phyloP scores from a whole-genome alignment of 2,329 filamentous ascomycete species.

The Gyromitra esculenta region DNA sequence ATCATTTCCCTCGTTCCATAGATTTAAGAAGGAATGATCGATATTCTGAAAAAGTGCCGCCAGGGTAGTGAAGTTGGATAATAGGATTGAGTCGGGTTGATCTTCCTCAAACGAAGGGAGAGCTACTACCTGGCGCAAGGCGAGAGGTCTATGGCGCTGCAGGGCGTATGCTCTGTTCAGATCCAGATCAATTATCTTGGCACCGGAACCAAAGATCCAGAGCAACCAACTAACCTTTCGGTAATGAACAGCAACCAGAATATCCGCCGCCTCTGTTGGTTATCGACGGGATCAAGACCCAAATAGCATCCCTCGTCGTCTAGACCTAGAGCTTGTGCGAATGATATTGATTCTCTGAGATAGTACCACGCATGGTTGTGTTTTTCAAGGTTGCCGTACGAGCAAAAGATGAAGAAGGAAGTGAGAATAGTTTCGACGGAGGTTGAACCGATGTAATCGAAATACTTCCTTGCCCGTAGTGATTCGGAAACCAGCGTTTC shows the following conservation, averaged over 20 bases:
- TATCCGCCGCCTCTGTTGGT: constrained; percentile 22
- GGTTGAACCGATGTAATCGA: constrained; percentile 28
- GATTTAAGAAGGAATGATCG: constrained; percentile 28
- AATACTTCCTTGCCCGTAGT: constrained; percentile 29
- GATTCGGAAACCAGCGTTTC: constrained; percentile 27
- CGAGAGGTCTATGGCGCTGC: constrained; percentile 26
- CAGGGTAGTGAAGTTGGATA: constrained; percentile 17
- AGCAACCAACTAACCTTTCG: constrained; percentile 14
- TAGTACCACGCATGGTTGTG: constrained; percentile 32
- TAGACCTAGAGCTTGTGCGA: constrained; percentile 18
- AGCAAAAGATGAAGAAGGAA: constrained; percentile 35
- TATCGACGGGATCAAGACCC: background rate
- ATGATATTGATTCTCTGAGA: constrained; percentile 22
- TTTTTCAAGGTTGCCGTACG: constrained; percentile 27
- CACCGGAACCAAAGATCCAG: background rate
- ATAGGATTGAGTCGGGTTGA: background rate
- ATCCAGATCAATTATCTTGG: constrained; percentile 1
- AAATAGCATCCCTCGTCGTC: constrained; percentile 27
- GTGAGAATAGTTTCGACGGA: constrained; percentile 26
- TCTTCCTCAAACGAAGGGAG: constrained; percentile 10
- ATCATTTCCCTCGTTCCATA: constrained; percentile 34
- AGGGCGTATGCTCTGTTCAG: constrained; percentile 24
- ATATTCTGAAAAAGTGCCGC: constrained; percentile 21
- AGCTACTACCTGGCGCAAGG: constrained; percentile 9
- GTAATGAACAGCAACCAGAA: constrained; percentile 40